phyloP scores from a whole-genome alignment of 768 basidiomycete genomes.

The Glaciozyma antarctica region DNA sequence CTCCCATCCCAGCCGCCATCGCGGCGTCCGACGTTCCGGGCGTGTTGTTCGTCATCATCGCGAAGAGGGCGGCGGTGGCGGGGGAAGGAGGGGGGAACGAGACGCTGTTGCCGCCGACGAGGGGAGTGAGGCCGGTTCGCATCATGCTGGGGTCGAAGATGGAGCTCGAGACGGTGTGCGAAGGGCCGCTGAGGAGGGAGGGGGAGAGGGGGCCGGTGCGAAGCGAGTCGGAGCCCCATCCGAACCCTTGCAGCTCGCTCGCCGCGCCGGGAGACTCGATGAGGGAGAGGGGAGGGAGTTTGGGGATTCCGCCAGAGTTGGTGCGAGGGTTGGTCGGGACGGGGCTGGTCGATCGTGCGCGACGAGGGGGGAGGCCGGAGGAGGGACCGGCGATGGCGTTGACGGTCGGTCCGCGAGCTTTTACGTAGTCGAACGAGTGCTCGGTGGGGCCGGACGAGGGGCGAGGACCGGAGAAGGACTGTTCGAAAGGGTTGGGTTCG shows the following conservation, averaged over 20 bases:
- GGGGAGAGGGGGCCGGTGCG: constrained; percentile 89
- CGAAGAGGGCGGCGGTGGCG: constrained; percentile 82
- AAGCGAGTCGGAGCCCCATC: constrained; percentile 63
- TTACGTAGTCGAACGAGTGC: neutral
- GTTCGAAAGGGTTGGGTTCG: constrained; percentile 90
- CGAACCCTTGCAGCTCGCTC: constrained; percentile 47
- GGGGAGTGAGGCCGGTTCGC: constrained; percentile 72
- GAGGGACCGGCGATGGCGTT: constrained; percentile 15
- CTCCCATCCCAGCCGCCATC: constrained; percentile 7
- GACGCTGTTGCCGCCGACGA: constrained; percentile 22
- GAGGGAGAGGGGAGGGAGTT: constrained; percentile 70
- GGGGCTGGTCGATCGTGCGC: constrained; percentile 24
- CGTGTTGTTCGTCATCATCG: constrained; percentile 64
- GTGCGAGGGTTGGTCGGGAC: constrained; percentile 10
- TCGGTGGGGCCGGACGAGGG: constrained; percentile 18
- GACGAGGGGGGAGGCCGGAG: neutral
- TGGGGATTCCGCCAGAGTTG: constrained; percentile 38
- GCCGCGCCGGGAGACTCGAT: constrained; percentile 50
- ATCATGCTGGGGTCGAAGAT: constrained; percentile 57
- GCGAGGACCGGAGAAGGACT: constrained; percentile 62
- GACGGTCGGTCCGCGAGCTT: constrained; percentile 7
- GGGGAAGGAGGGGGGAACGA: constrained; percentile 77
- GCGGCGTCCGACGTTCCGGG: constrained; percentile 24
- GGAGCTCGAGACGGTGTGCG: constrained; percentile 38
- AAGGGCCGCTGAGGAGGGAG: constrained; percentile 88